Evolutionary conservation across 768 basidiomycete species (phyloP).

Genomic region (Rhizopogon salebrosus): DNA sequence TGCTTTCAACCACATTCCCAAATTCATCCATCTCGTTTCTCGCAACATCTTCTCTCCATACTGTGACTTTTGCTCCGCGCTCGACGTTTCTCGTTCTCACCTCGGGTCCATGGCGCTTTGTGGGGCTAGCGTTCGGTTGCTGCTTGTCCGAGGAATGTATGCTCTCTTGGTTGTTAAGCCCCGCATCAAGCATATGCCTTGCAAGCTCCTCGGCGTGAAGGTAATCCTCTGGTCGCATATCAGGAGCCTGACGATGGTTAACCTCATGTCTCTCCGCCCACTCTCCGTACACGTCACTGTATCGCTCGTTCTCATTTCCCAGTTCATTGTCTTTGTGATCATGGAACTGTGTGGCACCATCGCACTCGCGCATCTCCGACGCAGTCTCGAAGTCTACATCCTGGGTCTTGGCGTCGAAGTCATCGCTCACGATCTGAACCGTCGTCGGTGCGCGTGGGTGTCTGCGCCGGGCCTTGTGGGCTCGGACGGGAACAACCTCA

Average conservation of each 20-base stretch:
- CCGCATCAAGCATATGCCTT: slow-evolving; percentile 31
- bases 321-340: slow-evolving; percentile 6
- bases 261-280: slow-evolving; percentile 25
- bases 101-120: slow-evolving; percentile 2
- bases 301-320: slow-evolving; percentile 5
- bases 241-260: slow-evolving; percentile 18
- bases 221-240: slow-evolving; percentile 14
- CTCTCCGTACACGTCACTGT: slow-evolving; percentile 27
- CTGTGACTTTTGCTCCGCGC: slow-evolving; percentile 36
- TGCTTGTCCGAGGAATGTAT: slow-evolving; percentile 3
- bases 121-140: slow-evolving; percentile 14
- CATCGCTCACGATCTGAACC: slow-evolving; percentile 24
- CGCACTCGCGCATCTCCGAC: slow-evolving; percentile 19
- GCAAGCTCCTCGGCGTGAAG: slow-evolving; percentile 26
- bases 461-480: slow-evolving; percentile 9
- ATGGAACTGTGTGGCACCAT: slow-evolving; percentile 20
- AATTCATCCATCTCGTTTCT: slow-evolving; percentile 27
- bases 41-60: slow-evolving; percentile 53
- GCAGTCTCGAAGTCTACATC: slow-evolving; percentile 20
- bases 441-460: slow-evolving; percentile 27
- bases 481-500: slow-evolving; percentile 21
- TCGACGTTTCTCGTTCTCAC: slow-evolving; percentile 12
- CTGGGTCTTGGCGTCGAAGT: slow-evolving; percentile 25
- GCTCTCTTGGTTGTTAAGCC: slow-evolving; percentile 21
- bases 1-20: slow-evolving; percentile 12